These are phyloP conservation scores for Trichoderma atroviride DNA, from an alignment of 2,329 filamentous ascomycete genomes.

Conservation along the genomic window DNA sequence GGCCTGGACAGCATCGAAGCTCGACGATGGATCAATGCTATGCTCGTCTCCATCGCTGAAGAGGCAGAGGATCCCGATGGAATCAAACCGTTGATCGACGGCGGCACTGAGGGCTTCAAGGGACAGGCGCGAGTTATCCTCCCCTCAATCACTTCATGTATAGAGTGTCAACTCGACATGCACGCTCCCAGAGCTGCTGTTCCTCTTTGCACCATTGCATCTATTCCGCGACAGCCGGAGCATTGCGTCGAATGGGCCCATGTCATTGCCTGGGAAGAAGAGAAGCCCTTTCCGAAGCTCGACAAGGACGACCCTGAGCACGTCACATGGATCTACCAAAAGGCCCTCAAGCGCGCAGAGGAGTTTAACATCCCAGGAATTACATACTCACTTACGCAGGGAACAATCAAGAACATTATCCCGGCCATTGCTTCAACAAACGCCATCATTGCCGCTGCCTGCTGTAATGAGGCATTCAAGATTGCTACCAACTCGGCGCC, in stretches of 20 bases:
- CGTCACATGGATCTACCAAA: constrained; percentile 93
- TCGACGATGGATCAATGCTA: constrained; percentile 97
- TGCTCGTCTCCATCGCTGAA: constrained; percentile 87
- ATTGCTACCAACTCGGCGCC: constrained; percentile 83
- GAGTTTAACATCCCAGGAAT: constrained; percentile 92
- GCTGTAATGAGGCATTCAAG: constrained; percentile 97
- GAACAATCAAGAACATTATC: constrained; percentile 99
- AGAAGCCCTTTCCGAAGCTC: constrained; percentile 78
- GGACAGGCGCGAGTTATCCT: constrained; percentile 92
- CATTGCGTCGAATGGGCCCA: constrained; percentile 99
- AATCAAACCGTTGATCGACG: constrained; percentile 92
- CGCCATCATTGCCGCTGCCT: constrained; percentile 91
- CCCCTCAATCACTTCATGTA: constrained; percentile 90
- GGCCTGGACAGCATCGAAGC: constrained; percentile 97
- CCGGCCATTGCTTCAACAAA: constrained; percentile 98
- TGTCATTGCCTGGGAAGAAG: constrained; percentile 93
- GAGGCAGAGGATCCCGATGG: constrained; percentile 73
- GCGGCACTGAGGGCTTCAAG: constrained; percentile 98
- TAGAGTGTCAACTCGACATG: constrained; percentile 98
- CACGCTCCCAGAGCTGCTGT: constrained; percentile 97
- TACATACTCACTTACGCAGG: constrained; percentile 93
- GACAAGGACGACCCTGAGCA: constrained; percentile 97
- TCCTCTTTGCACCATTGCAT: constrained; percentile 92
- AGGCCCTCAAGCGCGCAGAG: constrained; percentile 75
- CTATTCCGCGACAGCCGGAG: constrained; percentile 93